Conservation (phyloP, 2,329 filamentous ascomycete species). For the Calonectria hawksworthii region DNA sequence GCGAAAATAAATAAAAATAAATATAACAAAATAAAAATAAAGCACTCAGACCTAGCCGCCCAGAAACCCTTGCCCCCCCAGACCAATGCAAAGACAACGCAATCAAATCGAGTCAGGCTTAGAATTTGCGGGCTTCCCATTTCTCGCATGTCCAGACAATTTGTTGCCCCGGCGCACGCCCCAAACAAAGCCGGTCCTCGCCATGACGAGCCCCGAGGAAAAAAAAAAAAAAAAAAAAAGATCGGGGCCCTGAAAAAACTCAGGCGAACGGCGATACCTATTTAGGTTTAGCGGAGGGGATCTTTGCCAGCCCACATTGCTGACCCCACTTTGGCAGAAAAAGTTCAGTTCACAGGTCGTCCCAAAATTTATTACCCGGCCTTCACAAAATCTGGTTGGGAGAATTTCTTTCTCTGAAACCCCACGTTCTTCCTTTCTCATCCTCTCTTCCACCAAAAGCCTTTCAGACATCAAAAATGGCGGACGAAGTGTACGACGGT, state of each 20-base stretch:
- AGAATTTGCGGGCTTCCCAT: constrained; percentile 39
- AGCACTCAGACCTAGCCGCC: neutral
- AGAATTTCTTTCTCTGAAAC: constrained; percentile 56
- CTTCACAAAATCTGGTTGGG: constrained; percentile 52
- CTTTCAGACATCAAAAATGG: constrained; percentile 74
- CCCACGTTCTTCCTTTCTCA: constrained; percentile 51
- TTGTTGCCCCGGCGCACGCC: constrained; percentile 23
- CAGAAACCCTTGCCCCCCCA: neutral
- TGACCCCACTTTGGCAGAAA: constrained; percentile 47
- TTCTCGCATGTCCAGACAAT: constrained; percentile 33
- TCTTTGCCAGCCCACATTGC: constrained; percentile 36
- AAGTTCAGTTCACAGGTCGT: constrained; percentile 50
- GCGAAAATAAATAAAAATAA: neutral
- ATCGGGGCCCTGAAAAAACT: constrained; percentile 44
- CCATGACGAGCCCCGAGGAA: constrained; percentile 20
- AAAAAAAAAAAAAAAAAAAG: constrained; percentile 34
- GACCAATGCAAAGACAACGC: constrained; percentile 7
- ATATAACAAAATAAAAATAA: constrained; percentile 12
- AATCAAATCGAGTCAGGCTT: constrained; percentile 26
- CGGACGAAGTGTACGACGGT: constrained; percentile 99
- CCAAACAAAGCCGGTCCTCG: constrained; percentile 15
- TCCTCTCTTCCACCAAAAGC: constrained; percentile 46
- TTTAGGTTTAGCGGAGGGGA: constrained; percentile 45
- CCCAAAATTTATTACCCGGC: constrained; percentile 49
- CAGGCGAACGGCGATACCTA: constrained; percentile 43